These are phyloP conservation scores for Paramecium octaurelia DNA, from an alignment of 73 alveolate genomes.

Conservation along the genomic window DNA sequence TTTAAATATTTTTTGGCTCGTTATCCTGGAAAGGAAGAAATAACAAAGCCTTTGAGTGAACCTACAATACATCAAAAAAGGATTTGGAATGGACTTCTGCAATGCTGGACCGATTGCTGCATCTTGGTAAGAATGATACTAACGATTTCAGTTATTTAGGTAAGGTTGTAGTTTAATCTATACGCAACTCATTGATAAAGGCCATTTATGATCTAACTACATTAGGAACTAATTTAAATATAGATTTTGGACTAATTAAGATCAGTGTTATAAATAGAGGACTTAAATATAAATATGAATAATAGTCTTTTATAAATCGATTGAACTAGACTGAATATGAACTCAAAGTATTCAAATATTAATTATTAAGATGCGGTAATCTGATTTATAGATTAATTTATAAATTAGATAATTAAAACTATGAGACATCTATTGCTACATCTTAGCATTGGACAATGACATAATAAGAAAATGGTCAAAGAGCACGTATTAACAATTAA, in stretches of 20 bases:
- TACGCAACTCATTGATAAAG: constrained; percentile 31
- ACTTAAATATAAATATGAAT: constrained; percentile 44
- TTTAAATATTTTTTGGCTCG: constrained; percentile 52
- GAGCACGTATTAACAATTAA: not conserved
- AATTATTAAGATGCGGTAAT: constrained; percentile 24
- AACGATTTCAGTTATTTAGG: constrained; percentile 39
- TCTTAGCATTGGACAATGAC: constrained; percentile 56
- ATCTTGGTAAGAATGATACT: constrained; percentile 39
- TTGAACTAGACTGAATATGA: constrained; percentile 43
- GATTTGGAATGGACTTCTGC: constrained; percentile 58
- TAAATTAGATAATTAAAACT: too few species aligned
- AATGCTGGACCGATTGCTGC: constrained; percentile 65
- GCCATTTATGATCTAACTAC: constrained; percentile 52
- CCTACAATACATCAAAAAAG: constrained; percentile 50
- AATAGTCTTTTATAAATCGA: constrained; percentile 28
- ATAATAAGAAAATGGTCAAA: constrained; percentile 58
- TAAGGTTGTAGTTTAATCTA: constrained; percentile 50
- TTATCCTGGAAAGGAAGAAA: constrained; percentile 61
- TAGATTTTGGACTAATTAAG: constrained; percentile 53
- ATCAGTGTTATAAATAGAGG: constrained; percentile 41
- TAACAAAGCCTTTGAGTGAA: constrained; percentile 48
- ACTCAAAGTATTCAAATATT: constrained; percentile 6
- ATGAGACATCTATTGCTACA: too few species aligned
- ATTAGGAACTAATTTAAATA: constrained; percentile 42
- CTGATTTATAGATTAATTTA: too few species aligned